Base-by-base conservation (phyloP, 257 asterid genomes). In the Nicotiana tabacum region DNA sequence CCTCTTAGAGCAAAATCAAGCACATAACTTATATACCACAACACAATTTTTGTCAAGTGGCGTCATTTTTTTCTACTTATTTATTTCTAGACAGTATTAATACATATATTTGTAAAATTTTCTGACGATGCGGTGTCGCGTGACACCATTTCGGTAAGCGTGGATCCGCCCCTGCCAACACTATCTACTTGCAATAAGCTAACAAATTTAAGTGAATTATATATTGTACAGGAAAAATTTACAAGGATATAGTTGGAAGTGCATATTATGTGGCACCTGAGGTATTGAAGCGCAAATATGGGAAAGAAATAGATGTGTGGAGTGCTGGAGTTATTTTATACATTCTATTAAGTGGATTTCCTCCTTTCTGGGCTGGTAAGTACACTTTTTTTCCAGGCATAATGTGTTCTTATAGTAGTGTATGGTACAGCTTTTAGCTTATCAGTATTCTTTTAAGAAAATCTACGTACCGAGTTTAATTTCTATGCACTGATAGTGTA, bases 241-340 rank as follows among this genome's bases (percentile, higher is more conserved):
- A 84, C 77, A 82, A 16, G 81, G 89, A 84, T 12, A 24, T 88
- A 3, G 89, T 84, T 55, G 91, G 91, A 72, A 86, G 89, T 67
- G 91, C 91, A 60, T 88, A 86, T 70, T 88, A 88, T 69, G 86
- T 88, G 24, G 91, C 91, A 4, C 91, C 91, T 3, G 91, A 88
- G 78, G 87, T 88, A 15, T 77, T 88, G 78, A 61, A 8, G 3
- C 82, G 81, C 8, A 80, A 39, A 7, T 88, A 86, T 64, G 91
- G 91, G 13, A 88, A 86, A 68, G 91, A 86, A 77, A 77, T 80
- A 55, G 91, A 88, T 82, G 83, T 88, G 8, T 88, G 91, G 91
- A 88, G 91, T 57, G 89, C 91, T 84, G 91, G 91, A 86, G 89
- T 88, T 43, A 88, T 88, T 13, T 35, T 88, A 7, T 88, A 88